A percentile compares a stretch with the other conserved stretches of the same genome.
phyloP scores from a whole-genome alignment of 164 flowering plant species.

The Vitis vinifera region DNA sequence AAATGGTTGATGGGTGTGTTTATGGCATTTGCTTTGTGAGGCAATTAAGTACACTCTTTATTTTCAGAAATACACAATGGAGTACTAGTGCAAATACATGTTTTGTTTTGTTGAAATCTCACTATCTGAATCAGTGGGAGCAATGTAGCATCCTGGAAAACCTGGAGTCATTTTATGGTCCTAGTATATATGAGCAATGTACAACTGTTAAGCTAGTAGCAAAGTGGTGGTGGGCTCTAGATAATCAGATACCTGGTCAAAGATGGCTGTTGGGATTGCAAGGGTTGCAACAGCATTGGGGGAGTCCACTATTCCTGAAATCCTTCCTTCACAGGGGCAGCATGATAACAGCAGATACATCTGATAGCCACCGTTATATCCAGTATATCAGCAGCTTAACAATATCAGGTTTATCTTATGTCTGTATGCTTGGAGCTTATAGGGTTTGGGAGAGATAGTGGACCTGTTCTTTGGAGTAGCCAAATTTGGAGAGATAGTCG shows the following conservation, averaged over 20 bases:
- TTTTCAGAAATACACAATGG: too few relatives aligned
- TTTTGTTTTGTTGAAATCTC: too few relatives aligned
- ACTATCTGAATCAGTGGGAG: neutral
- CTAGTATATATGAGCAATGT: neutral
- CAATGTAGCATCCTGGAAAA: neutral
- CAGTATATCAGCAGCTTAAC: neutral
- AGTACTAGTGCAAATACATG: too few relatives aligned
- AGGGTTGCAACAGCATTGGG: slow-evolving; percentile 92
- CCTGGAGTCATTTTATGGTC: neutral
- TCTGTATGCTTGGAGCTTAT: neutral
- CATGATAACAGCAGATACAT: slow-evolving; percentile 82
- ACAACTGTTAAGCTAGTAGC: too few relatives aligned
- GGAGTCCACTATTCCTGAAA: slow-evolving; percentile 86
- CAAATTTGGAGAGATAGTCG: slow-evolving; percentile 84
- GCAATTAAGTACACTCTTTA: too few relatives aligned
- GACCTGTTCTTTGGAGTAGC: slow-evolving; percentile 96
- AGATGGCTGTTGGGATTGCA: slow-evolving; percentile 82
- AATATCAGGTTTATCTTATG: neutral
- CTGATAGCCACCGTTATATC: slow-evolving; percentile 30
- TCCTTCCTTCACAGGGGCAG: slow-evolving; percentile 93
- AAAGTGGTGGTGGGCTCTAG: too few relatives aligned
- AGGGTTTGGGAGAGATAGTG: neutral
- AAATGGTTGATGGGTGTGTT: too few relatives aligned
- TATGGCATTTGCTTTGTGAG: too few relatives aligned
- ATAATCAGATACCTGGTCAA: slow-evolving; percentile 65